Evolutionary conservation across 2,329 filamentous ascomycete genomes (phyloP).

Genomic region (Coniella vitis): DNA sequence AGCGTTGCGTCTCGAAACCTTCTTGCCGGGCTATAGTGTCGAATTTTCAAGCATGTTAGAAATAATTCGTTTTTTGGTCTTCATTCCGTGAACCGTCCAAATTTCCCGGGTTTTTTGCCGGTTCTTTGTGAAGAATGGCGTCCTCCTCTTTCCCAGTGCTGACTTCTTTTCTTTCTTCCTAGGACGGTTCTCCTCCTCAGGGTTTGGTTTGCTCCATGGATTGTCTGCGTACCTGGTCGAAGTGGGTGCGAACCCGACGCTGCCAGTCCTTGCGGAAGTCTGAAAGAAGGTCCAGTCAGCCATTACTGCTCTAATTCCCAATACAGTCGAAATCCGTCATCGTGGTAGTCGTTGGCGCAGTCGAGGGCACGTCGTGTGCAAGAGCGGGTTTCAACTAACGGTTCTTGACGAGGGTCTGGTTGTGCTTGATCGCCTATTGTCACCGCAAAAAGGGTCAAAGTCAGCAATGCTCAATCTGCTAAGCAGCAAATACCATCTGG

Average conservation of each 20-base stretch:
- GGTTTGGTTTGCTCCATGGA: conserved; percentile 14
- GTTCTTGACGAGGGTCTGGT: conserved; percentile 97
- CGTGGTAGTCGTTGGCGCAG: conserved; percentile 23
- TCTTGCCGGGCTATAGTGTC: conserved; percentile 75
- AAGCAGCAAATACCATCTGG: conserved; percentile 16
- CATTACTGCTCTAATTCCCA: conserved; percentile 12
- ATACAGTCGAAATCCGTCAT: conserved; percentile 15
- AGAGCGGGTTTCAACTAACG: conserved; percentile 50
- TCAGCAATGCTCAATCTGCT: conserved; percentile 16
- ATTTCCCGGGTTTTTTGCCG: too few species aligned
- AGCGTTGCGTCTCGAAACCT: conserved; percentile 84
- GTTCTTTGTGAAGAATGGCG: too few species aligned
- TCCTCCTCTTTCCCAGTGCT: not conserved
- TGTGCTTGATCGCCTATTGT: conserved; percentile 94
- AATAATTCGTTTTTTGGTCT: conserved; percentile 13
- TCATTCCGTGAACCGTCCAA: conserved; percentile 10
- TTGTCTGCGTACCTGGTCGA: conserved; percentile 80
- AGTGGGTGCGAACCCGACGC: conserved; percentile 96
- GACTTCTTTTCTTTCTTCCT: too few species aligned
- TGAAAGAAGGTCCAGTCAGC: conserved; percentile 41
- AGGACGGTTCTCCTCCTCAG: conserved; percentile 16
- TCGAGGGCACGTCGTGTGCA: conserved; percentile 10
- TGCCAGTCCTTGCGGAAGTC: conserved; percentile 99
- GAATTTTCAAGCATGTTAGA: conserved; percentile 27
- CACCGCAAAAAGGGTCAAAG: conserved; percentile 23